Base-by-base conservation (phyloP, 192 early-diverging fungal genomes). In the Polychytrium aggregatum region DNA sequence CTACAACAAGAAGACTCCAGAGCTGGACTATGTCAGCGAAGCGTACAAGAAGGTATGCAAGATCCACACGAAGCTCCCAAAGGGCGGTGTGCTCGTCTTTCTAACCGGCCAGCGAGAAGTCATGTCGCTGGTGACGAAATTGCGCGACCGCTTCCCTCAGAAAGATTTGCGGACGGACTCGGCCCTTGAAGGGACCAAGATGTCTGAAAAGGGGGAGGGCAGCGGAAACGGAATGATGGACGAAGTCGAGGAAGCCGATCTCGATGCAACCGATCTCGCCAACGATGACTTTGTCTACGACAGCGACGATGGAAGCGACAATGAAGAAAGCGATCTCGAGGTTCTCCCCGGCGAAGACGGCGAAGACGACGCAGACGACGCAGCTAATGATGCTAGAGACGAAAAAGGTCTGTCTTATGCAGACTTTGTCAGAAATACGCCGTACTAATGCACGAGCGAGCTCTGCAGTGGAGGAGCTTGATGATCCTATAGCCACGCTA, bases 51-150 rank as follows among this genome's bases (percentile, higher is more conserved):
- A 99, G 63, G 78, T 94, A 3, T 65, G 68, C 58, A 97, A 97
- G 62, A 95, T 99, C 46, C 97, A 99, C 68, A 74, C 71, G 18
- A 73, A 81, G 4, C 72, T 99, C n/a, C 94, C 97, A 1, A 76
- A 65, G 27, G 97, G 94, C 44, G 94, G 86, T 1, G 92, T 99
- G 27, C 71, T 99, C 22, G 80, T 98, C 22, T 98, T 98, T 60
- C 54, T 96, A 55, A 89, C 92, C 13, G 94, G 96, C 24, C 92
- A 97, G 57, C 82, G 83, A 26, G 96, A 99, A 63, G 91, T 99
- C 30, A 79, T 71, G 20, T 68, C 76, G 0, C 57, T 92, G 13
- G 86, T 84, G 44, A 80, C 78, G 45, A 73, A 79, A 56, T 70
- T 99, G 7, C 74, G 79, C 29, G 69, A 74, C 43, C 78, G 72